These are phyloP conservation scores for Naganishia friedmannii DNA, from an alignment of 768 basidiomycete species.

Conservation along the genomic window DNA sequence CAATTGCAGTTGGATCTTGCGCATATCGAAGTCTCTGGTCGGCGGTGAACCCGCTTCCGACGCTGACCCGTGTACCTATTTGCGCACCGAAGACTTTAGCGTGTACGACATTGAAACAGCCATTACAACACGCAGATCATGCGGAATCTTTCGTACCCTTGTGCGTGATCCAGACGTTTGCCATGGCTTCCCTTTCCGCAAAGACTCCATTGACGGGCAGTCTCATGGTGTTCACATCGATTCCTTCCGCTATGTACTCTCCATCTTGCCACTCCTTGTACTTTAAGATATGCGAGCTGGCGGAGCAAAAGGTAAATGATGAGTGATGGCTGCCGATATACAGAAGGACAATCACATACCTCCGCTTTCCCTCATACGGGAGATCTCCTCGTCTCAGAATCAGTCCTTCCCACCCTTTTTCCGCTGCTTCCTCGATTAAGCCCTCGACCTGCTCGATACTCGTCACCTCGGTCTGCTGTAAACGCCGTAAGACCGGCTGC, in stretches of 20 bases:
- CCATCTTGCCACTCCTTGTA: conserved; percentile 51
- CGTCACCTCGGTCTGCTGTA: conserved; percentile 39
- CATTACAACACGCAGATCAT: too few species aligned
- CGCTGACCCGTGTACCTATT: conserved; percentile 38
- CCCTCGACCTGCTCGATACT: conserved; percentile 37
- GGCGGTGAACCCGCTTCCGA: conserved; percentile 47
- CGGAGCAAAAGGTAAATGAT: neutral
- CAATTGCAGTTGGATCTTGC: conserved; percentile 40
- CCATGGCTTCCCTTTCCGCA: conserved; percentile 40
- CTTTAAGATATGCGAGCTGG: conserved; percentile 46
- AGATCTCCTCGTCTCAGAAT: conserved; percentile 42
- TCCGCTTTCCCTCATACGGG: conserved; percentile 45
- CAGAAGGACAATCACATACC: conserved; percentile 33
- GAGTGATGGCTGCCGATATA: neutral
- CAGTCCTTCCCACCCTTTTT: conserved; percentile 49
- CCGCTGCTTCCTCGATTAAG: conserved; percentile 42
- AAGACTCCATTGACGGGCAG: conserved; percentile 44
- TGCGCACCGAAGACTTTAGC: too few species aligned
- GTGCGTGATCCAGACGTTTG: conserved; percentile 45
- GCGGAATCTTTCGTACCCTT: conserved; percentile 36
- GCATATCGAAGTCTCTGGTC: conserved; percentile 45
- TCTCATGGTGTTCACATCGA: conserved; percentile 42
- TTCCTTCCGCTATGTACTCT: conserved; percentile 41
- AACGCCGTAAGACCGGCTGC: conserved; percentile 25
- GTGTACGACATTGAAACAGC: too few species aligned